A percentile compares a stretch with the other conserved stretches of the same genome.
phyloP scores from a whole-genome alignment of 139 green algal genomes.

The Ulvella scutata region DNA sequence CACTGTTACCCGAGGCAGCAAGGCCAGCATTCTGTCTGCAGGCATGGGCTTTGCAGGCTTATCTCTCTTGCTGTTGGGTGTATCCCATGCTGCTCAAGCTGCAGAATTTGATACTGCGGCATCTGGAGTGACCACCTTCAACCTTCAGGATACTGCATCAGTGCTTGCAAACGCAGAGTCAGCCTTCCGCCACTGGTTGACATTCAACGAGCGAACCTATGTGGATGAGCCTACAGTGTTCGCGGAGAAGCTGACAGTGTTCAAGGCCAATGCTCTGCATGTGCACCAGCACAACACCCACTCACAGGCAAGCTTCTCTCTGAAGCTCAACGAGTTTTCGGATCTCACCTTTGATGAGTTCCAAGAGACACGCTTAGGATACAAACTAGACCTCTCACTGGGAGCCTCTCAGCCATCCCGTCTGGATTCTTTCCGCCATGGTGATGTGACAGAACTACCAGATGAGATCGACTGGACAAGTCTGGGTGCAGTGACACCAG shows the following conservation, averaged over 20 bases:
- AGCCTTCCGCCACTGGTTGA: background rate
- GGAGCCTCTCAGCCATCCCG: background rate
- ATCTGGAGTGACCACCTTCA: no score
- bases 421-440: background rate
- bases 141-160: no score
- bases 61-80: no score
- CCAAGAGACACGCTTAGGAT: conserved; percentile 21
- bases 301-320: conserved; percentile 6
- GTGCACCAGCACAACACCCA: conserved; percentile 23
- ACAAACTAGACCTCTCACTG: conserved; percentile 8
- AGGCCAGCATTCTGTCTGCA: no score
- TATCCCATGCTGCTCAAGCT: no score
- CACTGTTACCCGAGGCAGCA: no score
- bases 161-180: background rate
- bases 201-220: background rate
- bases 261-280: conserved; percentile 21
- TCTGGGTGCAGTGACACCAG: background rate
- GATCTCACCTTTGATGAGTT: conserved; percentile 82
- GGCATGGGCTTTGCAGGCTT: no score
- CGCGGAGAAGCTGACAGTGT: conserved; percentile 9
- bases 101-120: no score
- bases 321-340: conserved; percentile 78
- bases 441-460: background rate
- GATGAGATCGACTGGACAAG: background rate
- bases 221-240: background rate